Conservation (phyloP, 768 basidiomycete genomes). For the Coprinellus micaceus region DNA sequence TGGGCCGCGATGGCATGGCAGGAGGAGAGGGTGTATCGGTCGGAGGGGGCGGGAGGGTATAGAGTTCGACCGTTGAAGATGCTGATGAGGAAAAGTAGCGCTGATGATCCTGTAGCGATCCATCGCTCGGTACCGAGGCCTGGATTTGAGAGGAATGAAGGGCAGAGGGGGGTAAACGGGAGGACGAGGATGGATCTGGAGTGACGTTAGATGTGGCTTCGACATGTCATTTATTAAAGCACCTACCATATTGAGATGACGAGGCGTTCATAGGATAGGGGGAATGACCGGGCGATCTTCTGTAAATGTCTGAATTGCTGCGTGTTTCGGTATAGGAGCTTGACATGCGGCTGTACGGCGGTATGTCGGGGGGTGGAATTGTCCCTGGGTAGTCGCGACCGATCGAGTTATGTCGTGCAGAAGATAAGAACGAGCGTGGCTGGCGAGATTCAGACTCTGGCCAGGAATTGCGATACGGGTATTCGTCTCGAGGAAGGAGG, state of each 20-base stretch:
- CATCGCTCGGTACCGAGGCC: background rate
- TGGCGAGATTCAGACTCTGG: background rate
- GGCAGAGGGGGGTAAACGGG: background rate
- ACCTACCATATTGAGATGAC: background rate
- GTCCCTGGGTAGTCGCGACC: no score
- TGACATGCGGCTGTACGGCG: no score
- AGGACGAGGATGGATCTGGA: background rate
- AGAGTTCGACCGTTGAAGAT: background rate
- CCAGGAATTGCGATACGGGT: background rate
- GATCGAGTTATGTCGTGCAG: no score
- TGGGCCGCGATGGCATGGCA: background rate
- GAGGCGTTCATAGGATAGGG: background rate
- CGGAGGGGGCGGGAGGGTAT: background rate
- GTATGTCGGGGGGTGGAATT: no score
- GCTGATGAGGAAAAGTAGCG: background rate
- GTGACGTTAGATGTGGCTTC: background rate
- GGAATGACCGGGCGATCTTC: no score
- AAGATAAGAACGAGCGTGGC: no score
- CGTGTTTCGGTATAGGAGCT: no score
- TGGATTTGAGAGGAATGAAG: background rate
- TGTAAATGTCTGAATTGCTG: no score
- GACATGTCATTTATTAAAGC: no score
- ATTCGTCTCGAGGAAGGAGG: background rate
- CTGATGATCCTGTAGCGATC: background rate
- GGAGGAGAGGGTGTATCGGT: background rate